Base-by-base conservation (phyloP, 2,329 filamentous ascomycete species). In the Ascochyta pisi region DNA sequence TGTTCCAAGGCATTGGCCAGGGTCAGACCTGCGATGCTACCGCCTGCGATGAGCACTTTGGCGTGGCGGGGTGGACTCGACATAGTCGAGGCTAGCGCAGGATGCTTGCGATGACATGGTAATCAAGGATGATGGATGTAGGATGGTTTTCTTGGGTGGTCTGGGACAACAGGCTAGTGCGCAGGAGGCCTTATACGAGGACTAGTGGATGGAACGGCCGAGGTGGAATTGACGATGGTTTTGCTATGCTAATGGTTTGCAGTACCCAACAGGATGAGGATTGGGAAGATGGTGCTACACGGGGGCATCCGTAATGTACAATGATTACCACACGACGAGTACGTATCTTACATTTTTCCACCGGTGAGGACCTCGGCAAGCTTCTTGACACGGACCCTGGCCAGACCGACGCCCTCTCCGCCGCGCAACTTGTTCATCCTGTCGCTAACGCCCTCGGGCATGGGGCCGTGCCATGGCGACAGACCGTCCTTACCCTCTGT, bases 301-400 rank as follows among this genome's bases (percentile, higher is more conserved):
- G 6, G 35, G 23, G 39, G 40, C 9, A 13, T 42, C 23, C 13
- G 35, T 55, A 50, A 33, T 46, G 47, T 55, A 55, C 53, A 55
- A n/a, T 46, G 50, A 1, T 42, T 55, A 55, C 40, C 40, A 23
- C 31, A 42, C 24, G 6, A 26, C 13, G 6, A 4, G 23, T 5
- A 19, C 1, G 13, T 6, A 23, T 13, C 22, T n/a, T 66, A 76
- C 69, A 76, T 73, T 78, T 87, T 89, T 47, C 87, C 87, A 51
- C 88, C 88, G 19, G 87, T 90, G 66, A 90, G 79, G 66, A 84
- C 82, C 74, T 89, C 87, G 8, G 84, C 86, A 68, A 90, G 83
- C 73, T 81, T 84, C 77, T 82, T 84, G 68, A 89, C 80, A 64
- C 88, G 81, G 59, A 84, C 78, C 68, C 83, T 82, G 31, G 81